These are phyloP conservation scores for Astragalus glycyphyllos DNA, from an alignment of 306 rosid genomes.

Conservation along the genomic window DNA sequence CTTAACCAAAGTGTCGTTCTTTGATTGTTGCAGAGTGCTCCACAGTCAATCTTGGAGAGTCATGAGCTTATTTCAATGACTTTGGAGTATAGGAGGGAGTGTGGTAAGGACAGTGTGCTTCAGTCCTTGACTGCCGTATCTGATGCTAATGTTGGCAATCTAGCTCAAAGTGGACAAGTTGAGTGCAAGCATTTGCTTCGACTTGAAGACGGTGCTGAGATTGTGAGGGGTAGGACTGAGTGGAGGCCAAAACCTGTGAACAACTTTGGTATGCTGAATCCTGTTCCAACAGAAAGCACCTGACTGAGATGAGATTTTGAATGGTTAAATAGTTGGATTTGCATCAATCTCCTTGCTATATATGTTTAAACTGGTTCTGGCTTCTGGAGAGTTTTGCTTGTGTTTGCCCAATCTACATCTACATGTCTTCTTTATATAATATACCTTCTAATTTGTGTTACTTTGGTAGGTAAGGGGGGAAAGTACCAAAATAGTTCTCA, in stretches of 20 bases:
- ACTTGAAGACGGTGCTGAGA: conserved; percentile 84
- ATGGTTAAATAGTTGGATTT: conserved; percentile 48
- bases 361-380: conserved; percentile 41
- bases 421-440: conserved; percentile 47
- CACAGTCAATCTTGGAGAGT: conserved; percentile 88
- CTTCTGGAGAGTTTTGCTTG: conserved; percentile 58
- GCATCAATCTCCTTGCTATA: conserved; percentile 36
- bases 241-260: conserved; percentile 84
- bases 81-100: conserved; percentile 96
- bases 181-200: conserved; percentile 97
- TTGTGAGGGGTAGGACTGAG: conserved; percentile 87
- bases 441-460: conserved; percentile 52
- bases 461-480: conserved; percentile 45
- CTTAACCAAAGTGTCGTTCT: conserved; percentile 25
- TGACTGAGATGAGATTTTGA: conserved; percentile 36
- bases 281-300: conserved; percentile 65
- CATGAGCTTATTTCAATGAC: conserved; percentile 81
- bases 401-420: conserved; percentile 59
- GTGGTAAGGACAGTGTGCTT: conserved; percentile 95
- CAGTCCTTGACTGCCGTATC: conserved; percentile 79
- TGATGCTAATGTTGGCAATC: conserved; percentile 55
- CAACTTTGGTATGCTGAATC: conserved; percentile 53
- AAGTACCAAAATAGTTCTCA: conserved; percentile 48
- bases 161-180: conserved; percentile 57
- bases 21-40: conserved; percentile 84